Conservation (phyloP, 2,329 filamentous ascomycete genomes). For the Talaromyces rugulosus region DNA sequence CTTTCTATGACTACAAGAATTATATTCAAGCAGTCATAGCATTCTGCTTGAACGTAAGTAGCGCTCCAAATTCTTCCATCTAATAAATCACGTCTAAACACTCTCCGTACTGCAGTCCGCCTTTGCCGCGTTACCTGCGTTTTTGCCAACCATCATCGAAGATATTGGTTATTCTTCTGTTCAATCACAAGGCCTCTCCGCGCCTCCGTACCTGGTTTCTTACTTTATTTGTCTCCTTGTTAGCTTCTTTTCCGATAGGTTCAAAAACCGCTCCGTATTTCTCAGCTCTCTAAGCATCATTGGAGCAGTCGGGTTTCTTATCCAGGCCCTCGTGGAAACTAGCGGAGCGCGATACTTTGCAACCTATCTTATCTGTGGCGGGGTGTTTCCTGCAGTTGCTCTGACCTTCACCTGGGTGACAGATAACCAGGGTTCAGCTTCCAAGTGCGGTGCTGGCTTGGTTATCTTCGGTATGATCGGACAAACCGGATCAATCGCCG, state of each 20-base stretch:
- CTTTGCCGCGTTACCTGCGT: slow-evolving; percentile 9
- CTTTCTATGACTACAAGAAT: slow-evolving; percentile 11
- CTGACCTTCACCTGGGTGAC: slow-evolving; percentile 10
- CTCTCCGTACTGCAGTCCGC: background rate
- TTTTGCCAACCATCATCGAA: slow-evolving; percentile 12
- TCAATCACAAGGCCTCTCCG: slow-evolving; percentile 10
- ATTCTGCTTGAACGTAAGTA: background rate
- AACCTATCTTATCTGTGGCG: slow-evolving; percentile 3
- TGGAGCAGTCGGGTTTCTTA: slow-evolving; percentile 7
- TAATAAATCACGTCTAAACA: background rate
- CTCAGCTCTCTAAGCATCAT: background rate
- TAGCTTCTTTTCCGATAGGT: background rate
- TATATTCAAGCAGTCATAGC: slow-evolving; percentile 8
- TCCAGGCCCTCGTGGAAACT: slow-evolving; percentile 8
- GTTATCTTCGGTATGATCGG: slow-evolving; percentile 9
- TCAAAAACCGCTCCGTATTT: background rate
- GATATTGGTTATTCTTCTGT: slow-evolving; percentile 16
- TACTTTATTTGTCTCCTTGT: background rate
- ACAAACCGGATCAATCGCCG: slow-evolving; percentile 5
- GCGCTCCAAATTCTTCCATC: too few relatives aligned
- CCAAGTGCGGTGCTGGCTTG: slow-evolving; percentile 5
- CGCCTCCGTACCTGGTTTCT: slow-evolving; percentile 8
- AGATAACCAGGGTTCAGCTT: slow-evolving; percentile 8
- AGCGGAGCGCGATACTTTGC: slow-evolving; percentile 9
- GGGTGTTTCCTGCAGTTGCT: slow-evolving; percentile 1